Conservation (phyloP, 2,329 filamentous ascomycete genomes). For the Apiospora aurea region DNA sequence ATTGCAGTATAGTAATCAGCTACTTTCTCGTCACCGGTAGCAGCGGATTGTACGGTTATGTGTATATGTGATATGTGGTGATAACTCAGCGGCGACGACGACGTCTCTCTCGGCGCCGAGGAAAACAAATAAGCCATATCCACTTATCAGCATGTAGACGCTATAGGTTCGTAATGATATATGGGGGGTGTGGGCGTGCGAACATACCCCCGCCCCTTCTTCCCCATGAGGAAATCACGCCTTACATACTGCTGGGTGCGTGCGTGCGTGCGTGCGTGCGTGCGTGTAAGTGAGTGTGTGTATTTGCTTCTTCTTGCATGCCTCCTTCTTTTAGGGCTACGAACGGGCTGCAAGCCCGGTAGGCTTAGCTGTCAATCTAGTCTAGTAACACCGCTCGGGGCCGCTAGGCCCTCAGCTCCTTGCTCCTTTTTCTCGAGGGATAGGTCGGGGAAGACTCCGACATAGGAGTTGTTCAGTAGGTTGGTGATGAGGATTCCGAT, state of each 20-base stretch:
- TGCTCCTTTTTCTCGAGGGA: background rate
- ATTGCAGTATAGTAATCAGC: background rate
- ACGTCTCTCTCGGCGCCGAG: constrained; percentile 16
- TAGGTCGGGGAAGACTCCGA: constrained; percentile 19
- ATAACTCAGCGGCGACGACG: background rate
- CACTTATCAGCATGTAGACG: background rate
- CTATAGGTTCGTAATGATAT: background rate
- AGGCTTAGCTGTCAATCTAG: background rate
- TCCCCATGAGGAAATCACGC: background rate
- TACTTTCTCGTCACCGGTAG: constrained; percentile 1
- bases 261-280: background rate
- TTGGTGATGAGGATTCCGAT: background rate
- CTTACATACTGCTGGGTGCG: background rate
- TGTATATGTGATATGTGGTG: background rate
- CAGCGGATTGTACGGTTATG: background rate
- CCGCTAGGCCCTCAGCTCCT: background rate
- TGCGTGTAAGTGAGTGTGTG: background rate
- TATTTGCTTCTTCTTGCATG: constrained; percentile 6
- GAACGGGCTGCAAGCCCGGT: background rate
- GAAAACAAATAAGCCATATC: background rate
- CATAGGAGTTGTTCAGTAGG: background rate
- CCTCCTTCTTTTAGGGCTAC: background rate
- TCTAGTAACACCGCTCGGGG: background rate
- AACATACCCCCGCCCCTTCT: background rate
- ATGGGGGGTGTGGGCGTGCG: background rate